Base-by-base conservation (phyloP, 2,329 filamentous ascomycete species). In the Epichloe sylvatica region DNA sequence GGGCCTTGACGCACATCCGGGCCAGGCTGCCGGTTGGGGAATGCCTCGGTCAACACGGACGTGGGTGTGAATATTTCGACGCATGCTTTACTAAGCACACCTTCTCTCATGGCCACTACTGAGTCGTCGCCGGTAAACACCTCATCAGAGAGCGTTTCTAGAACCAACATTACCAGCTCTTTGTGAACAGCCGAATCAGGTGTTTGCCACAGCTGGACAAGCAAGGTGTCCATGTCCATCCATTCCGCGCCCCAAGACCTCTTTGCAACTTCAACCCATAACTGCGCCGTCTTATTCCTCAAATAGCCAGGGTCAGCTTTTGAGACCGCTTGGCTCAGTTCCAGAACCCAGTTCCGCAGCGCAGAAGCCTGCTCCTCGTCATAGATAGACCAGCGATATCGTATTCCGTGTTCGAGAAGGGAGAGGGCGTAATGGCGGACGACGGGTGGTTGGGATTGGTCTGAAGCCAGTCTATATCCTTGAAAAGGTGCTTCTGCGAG, bases 181-280 rank as follows among this genome's bases (percentile, higher is more conserved):
- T 94, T 92, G 64, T 83, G 78, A 7, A 77, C 76, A 34, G 75
- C 67, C 25, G 77, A 77, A 55, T 79, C 76, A 17, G 74, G 73
- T 15, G 75, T 65, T 64, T 89, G 83, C 92, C 92, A 98, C 19
- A 97, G 74, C 59, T 81, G 77, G 42, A 90, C 78, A 49, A 98
- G 75, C 61, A 86, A 75, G 54, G 81, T 70, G 64, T 98, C 94
- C 91, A 98, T 95, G 62, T 94, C 82, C 72, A 85, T 81, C 92
- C 94, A 98, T 53, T 92, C 85, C 34, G 80, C 75, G n/a, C 77
- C 87, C 92, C 92, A 98, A 62, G 81, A 86, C 59, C 91, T 79
- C 71, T 97, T 97, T 39, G 90, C 89, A 48, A 95, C 75, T 66
- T 97, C 92, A 7, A 90, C 86, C 92, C 92, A 98, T 53, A 98